Evolutionary conservation across 2,329 filamentous ascomycete species (phyloP), one percentile per base, ranked within the genome.

Genomic region (Dothidotthia symphoricarpi): DNA sequence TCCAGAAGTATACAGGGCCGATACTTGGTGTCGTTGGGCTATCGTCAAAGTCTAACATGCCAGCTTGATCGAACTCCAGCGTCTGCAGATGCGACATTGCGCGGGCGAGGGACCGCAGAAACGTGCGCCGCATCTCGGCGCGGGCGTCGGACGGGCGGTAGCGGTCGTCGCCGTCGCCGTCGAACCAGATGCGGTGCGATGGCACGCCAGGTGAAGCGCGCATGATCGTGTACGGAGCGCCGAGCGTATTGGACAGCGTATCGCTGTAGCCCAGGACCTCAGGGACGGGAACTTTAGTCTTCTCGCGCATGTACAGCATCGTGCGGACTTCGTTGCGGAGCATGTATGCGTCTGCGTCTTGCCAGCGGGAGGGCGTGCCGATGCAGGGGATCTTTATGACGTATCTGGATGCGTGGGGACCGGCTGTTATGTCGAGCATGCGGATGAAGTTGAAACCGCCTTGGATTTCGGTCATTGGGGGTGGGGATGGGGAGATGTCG

Each of bases 201-300:
- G 38, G 28, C 13, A 37, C 25, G 10, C 52, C 45, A 6, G 39
- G 12, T 12, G 49, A 5, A 26, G 25, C 35, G 2, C 28, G 36
- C 48, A 55, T 51, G 4, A 56, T 10, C 15, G 51, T 47, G 19
- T 45, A 56, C 3, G 55, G 55, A 3, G 41, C 45, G 4, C 38
- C 29, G 16, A 57, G 43, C 5, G 24, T 32, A 28, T 52, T 56
- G 9, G 45, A 24, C 4, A 46, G 25, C 4, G 39, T 29, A 4
- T 36, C 28, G 24, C 48, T 39, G 15, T 39, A 55, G 5, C 34
- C 39, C 10, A 50, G 14, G 7, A 53, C 34, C 3, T 39, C 33
- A 4, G 55, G 52, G 4, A 53, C 31, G 1, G 49, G 52, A 10
- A 51, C 30, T 1, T 28, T 14, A 11, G 51, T 43, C 5, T 42